These are phyloP conservation scores for Botrytis hyacinthi DNA, from an alignment of 2,329 filamentous ascomycete genomes.

Conservation along the genomic window DNA sequence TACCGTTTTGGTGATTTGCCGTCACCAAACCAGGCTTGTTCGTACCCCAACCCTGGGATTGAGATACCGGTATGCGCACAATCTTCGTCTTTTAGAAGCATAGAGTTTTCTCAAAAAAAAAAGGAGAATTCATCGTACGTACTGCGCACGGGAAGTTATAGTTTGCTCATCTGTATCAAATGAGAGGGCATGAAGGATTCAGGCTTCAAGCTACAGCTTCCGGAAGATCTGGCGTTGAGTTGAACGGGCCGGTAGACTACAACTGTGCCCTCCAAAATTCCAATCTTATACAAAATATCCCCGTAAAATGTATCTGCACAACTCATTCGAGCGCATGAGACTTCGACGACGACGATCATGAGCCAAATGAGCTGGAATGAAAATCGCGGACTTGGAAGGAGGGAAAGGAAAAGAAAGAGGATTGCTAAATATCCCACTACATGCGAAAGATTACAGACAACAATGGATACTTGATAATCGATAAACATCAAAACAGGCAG, in stretches of 20 bases:
- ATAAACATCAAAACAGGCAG: neutral
- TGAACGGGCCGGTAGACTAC: constrained; percentile 18
- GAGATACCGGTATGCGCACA: constrained; percentile 85
- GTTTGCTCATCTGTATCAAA: neutral
- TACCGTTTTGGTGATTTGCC: constrained; percentile 64
- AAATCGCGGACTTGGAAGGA: neutral
- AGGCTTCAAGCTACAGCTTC: neutral
- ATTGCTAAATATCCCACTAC: constrained; percentile 20
- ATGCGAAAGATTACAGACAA: neutral
- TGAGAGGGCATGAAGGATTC: neutral
- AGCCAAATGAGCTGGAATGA: neutral
- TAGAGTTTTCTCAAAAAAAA: constrained; percentile 58
- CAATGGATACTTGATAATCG: constrained; percentile 29
- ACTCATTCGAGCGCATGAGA: too few relatives aligned
- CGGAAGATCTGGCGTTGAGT: neutral
- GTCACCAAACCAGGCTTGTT: constrained; percentile 68
- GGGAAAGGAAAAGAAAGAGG: neutral
- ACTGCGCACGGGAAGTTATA: neutral
- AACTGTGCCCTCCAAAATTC: neutral
- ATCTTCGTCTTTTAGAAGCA: constrained; percentile 82
- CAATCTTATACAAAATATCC: too few relatives aligned
- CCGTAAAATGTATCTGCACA: neutral
- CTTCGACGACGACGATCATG: neutral
- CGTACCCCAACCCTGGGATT: constrained; percentile 71
- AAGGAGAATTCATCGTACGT: constrained; percentile 58